Percentiles rank a stretch among this genome's conserved stretches.
phyloP scores from a whole-genome alignment of 192 early-diverging fungal species.

The Phycomyces nitens region DNA sequence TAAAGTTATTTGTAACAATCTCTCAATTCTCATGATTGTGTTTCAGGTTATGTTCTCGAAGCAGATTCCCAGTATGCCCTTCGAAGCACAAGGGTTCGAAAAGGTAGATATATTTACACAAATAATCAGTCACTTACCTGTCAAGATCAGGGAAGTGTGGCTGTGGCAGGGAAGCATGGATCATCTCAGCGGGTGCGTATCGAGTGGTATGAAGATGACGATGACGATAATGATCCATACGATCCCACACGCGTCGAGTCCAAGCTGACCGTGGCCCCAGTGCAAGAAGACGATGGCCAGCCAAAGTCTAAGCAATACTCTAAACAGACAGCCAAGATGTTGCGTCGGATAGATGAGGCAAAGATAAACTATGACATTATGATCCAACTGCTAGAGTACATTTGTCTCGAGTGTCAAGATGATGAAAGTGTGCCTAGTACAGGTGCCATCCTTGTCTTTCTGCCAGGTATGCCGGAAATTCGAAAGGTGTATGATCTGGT shows the following conservation, averaged over 20 bases:
- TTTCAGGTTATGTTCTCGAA: conserved; percentile 47
- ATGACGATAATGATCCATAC: conserved; percentile 27
- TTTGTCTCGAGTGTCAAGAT: conserved; percentile 32
- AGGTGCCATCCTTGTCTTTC: conserved; percentile 75
- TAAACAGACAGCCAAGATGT: conserved; percentile 33
- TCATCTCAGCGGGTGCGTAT: conserved; percentile 25
- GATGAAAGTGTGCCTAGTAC: conserved; percentile 34
- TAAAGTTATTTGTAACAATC: conserved; percentile 30
- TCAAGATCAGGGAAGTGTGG: conserved; percentile 9
- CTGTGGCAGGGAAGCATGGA: conserved; percentile 40
- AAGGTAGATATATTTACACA: conserved; percentile 16
- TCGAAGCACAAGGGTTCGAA: conserved; percentile 11
- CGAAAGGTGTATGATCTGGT: conserved; percentile 53
- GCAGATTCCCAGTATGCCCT: conserved; percentile 38
- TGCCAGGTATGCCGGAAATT: conserved; percentile 71
- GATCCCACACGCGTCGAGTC: conserved; percentile 10
- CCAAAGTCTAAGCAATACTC: background rate
- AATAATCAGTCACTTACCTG: no score
- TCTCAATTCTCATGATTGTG: no score
- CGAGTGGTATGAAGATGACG: conserved; percentile 33
- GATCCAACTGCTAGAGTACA: conserved; percentile 38
- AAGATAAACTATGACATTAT: conserved; percentile 59
- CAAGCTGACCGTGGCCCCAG: background rate
- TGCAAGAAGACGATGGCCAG: conserved; percentile 7
- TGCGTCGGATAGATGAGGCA: conserved; percentile 47